phyloP scores from a whole-genome alignment of 371 early-diverging fungal genomes.

The Nematocida homosporus region DNA sequence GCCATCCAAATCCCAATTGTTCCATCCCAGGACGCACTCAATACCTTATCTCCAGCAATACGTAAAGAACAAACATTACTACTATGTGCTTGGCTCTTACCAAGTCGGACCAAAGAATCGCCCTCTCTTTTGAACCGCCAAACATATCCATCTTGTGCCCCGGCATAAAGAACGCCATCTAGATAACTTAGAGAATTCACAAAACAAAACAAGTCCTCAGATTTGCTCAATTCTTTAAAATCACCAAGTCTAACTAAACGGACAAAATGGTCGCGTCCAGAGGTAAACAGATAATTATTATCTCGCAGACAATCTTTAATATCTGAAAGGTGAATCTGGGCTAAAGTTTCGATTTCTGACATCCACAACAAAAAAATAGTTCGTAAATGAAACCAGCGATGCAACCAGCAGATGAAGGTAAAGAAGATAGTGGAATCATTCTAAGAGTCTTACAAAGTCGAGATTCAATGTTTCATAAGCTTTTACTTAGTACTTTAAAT shows the following conservation, averaged over 20 bases:
- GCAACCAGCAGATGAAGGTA: neutral
- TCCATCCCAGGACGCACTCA: conserved; percentile 65
- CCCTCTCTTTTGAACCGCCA: conserved; percentile 8
- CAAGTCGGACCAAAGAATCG: neutral
- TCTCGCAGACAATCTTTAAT: conserved; percentile 51
- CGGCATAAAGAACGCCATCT: conserved; percentile 37
- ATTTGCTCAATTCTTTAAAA: neutral
- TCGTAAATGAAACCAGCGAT: conserved; percentile 31
- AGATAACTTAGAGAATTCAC: conserved; percentile 52
- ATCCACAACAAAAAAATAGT: conserved; percentile 39
- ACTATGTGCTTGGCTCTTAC: conserved; percentile 38
- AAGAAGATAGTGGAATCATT: conserved; percentile 16
- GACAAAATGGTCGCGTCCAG: conserved; percentile 49
- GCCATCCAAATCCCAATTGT: conserved; percentile 46
- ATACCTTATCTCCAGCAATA: conserved; percentile 18
- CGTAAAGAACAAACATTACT: conserved; percentile 65
- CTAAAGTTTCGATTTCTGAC: conserved; percentile 36
- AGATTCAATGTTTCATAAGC: conserved; percentile 19
- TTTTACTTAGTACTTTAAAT: conserved; percentile 14
- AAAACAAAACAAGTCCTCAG: conserved; percentile 25
- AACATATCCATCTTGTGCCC: conserved; percentile 57
- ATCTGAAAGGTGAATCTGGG: conserved; percentile 45
- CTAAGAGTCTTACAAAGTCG: conserved; percentile 13
- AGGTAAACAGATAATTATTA: conserved; percentile 22
- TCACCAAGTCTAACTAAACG: neutral